phyloP scores from a whole-genome alignment of 371 early-diverging fungal species.

The Syncephalastrum monosporum region DNA sequence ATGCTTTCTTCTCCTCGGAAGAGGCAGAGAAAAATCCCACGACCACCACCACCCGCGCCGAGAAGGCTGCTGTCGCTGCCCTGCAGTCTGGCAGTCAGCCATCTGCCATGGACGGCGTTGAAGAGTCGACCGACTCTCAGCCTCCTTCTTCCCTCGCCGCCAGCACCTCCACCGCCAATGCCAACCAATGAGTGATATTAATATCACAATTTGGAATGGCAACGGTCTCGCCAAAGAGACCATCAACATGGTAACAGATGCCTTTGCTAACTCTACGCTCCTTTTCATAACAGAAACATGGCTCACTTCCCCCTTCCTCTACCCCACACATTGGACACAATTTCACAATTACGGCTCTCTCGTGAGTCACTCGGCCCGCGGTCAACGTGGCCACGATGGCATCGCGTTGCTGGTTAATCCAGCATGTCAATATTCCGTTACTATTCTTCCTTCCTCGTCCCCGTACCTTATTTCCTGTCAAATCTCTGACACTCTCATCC shows the following conservation, averaged over 20 bases:
- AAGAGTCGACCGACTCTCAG: too few species aligned
- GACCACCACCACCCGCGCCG: not conserved
- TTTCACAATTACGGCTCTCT: conserved; percentile 12
- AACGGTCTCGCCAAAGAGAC: not conserved
- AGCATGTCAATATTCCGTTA: too few species aligned
- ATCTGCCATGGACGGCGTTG: not conserved
- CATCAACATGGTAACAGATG: conserved; percentile 2
- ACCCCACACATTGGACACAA: conserved; percentile 10
- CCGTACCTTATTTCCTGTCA: conserved; percentile 8
- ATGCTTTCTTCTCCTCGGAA: too few species aligned
- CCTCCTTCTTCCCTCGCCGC: too few species aligned
- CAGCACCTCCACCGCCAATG: not conserved
- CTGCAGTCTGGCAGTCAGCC: not conserved
- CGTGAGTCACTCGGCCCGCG: not conserved
- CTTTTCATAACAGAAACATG: conserved; percentile 4
- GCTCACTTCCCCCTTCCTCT: not conserved
- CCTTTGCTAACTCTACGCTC: conserved; percentile 11
- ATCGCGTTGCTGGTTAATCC: too few species aligned
- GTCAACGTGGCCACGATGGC: too few species aligned
- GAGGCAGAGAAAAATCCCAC: not conserved
- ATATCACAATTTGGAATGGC: not conserved
- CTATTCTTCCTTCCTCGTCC: too few species aligned
- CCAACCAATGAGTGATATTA: not conserved
- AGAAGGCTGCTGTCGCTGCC: not conserved
- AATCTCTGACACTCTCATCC: conserved; percentile 5